phyloP scores from a whole-genome alignment of 2,329 filamentous ascomycete species.

The Pseudocercospora cruenta region DNA sequence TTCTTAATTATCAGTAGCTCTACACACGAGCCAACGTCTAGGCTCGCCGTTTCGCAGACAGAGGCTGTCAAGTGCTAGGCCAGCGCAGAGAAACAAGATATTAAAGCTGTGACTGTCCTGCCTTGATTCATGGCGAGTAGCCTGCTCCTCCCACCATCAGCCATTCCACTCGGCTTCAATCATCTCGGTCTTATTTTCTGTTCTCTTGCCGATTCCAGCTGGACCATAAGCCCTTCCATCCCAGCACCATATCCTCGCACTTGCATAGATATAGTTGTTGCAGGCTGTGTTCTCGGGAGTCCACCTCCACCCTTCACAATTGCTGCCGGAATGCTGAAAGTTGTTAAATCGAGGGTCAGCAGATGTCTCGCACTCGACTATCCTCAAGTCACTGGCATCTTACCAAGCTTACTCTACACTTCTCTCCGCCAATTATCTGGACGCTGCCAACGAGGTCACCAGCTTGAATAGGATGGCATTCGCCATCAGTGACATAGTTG shows the following conservation, averaged over 20 bases:
- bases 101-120: too few relatives aligned
- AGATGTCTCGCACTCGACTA: neutral
- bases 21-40: too few relatives aligned
- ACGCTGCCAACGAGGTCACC: neutral
- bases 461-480: neutral
- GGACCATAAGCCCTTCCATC: neutral
- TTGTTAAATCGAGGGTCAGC: neutral
- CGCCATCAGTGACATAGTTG: neutral
- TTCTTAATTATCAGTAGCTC: too few relatives aligned
- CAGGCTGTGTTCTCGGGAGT: neutral
- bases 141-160: neutral
- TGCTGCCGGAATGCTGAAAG: neutral
- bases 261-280: neutral
- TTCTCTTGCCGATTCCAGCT: neutral
- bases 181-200: neutral
- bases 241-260: constrained; percentile 1
- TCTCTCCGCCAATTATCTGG: neutral
- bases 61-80: too few relatives aligned
- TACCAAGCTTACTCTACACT: neutral
- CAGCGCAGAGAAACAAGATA: too few relatives aligned
- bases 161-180: neutral
- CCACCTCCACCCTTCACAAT: neutral
- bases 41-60: too few relatives aligned
- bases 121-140: neutral
- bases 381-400: neutral